These are phyloP conservation scores for Candolleomyces eurysporus DNA, from an alignment of 768 basidiomycete species.

Conservation along the genomic window DNA sequence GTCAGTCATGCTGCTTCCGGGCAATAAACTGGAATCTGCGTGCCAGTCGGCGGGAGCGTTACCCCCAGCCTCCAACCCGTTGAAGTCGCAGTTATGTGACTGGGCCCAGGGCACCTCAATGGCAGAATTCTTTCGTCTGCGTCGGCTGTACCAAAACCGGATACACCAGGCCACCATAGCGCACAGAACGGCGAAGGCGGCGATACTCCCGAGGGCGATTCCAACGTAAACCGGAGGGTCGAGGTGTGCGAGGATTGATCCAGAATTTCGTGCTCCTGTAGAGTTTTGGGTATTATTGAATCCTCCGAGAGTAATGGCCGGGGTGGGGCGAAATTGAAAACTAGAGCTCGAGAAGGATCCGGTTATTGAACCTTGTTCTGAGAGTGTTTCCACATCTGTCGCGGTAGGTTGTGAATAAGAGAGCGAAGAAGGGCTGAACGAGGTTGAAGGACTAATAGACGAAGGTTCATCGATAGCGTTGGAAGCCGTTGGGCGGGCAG, in stretches of 20 bases:
- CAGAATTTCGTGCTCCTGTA: slow-evolving; percentile 1
- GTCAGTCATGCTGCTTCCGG: neutral
- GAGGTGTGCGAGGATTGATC: slow-evolving; percentile 17
- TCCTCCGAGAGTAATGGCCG: neutral
- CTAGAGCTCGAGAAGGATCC: slow-evolving; percentile 7
- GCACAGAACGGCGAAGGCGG: slow-evolving; percentile 41
- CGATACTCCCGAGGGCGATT: slow-evolving; percentile 47
- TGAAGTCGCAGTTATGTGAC: slow-evolving; percentile 18
- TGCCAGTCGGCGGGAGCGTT: neutral
- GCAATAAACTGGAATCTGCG: neutral
- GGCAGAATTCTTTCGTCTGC: slow-evolving; percentile 23
- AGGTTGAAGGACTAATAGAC: neutral
- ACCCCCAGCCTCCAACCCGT: slow-evolving; percentile 12
- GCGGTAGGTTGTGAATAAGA: neutral
- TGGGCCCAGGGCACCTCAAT: slow-evolving; percentile 31
- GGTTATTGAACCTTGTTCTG: neutral
- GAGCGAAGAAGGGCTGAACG: neutral
- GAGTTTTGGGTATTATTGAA: slow-evolving; percentile 6
- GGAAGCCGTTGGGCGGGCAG: no score
- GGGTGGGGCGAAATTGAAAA: neutral
- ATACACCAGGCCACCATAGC: slow-evolving; percentile 51
- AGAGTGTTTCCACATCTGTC: neutral
- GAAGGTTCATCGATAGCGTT: neutral
- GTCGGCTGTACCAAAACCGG: slow-evolving; percentile 32
- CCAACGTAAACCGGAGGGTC: slow-evolving; percentile 47